Conservation (phyloP, 805 yeast species). For the Maudiozyma saulgeensis region DNA sequence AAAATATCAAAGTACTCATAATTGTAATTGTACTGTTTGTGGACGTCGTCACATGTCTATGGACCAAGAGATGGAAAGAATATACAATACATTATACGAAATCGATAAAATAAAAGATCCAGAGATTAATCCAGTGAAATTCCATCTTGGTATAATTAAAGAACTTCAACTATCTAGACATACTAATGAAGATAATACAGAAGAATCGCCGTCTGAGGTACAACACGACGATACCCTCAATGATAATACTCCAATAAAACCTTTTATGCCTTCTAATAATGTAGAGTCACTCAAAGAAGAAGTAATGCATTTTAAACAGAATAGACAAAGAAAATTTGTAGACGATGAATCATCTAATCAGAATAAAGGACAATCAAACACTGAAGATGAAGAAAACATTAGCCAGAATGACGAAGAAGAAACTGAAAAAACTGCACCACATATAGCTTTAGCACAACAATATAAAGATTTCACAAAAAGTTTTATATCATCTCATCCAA, state of each 20-base stretch:
- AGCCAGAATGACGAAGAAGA: not conserved
- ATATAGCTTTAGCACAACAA: constrained; percentile 15
- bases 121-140: constrained; percentile 25
- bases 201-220: not conserved
- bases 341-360: not conserved
- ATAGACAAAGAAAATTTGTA: constrained; percentile 16
- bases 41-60: constrained; percentile 63
- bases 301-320: constrained; percentile 27
- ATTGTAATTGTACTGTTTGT: constrained; percentile 69
- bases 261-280: constrained; percentile 18
- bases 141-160: constrained; percentile 27
- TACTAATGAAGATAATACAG: constrained; percentile 1
- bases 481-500: constrained; percentile 28
- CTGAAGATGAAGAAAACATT: not conserved
- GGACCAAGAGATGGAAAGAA: constrained; percentile 65
- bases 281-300: constrained; percentile 25
- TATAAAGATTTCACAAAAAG: constrained; percentile 25
- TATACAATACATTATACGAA: constrained; percentile 60
- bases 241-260: constrained; percentile 7
- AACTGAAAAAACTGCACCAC: constrained; percentile 2
- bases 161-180: constrained; percentile 24
- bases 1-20: constrained; percentile 40
- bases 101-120: constrained; percentile 33
- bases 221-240: constrained; percentile 4
- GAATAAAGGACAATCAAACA: not conserved